A percentile compares a stretch with the other conserved stretches of the same genome.
These are phyloP conservation scores for Hyphochytrium catenoides DNA, from an alignment of 352 stramenopile genomes.

Conservation along the genomic window DNA sequence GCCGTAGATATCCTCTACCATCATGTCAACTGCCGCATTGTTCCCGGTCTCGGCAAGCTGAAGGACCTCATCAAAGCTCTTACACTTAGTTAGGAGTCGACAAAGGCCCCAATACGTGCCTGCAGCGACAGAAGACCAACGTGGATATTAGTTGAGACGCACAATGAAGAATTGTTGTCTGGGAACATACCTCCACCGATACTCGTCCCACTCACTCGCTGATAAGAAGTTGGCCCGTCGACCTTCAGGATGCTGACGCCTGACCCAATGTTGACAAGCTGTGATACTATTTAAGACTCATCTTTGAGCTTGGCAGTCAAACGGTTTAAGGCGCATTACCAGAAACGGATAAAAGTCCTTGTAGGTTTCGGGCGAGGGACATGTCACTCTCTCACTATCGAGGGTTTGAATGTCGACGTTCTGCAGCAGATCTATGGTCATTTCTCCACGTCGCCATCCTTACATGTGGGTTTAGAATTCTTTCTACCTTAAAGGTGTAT, in stretches of 20 bases:
- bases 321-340: slow-evolving; percentile 19
- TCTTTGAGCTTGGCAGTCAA: slow-evolving; percentile 1
- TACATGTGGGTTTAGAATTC: slow-evolving; percentile 2
- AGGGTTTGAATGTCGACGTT: slow-evolving; percentile 53
- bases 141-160: not conserved
- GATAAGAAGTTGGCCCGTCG: slow-evolving; percentile 72
- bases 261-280: slow-evolving; percentile 93
- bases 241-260: slow-evolving; percentile 90
- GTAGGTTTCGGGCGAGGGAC: slow-evolving; percentile 40
- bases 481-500: slow-evolving; percentile 86
- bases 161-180: not conserved
- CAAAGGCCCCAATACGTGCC: slow-evolving; percentile 96
- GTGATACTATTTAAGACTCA: not conserved
- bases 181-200: slow-evolving; percentile 67
- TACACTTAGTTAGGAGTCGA: slow-evolving; percentile 69
- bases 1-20: slow-evolving; percentile 98
- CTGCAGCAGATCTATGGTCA: slow-evolving; percentile 8
- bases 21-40: slow-evolving; percentile 80
- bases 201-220: slow-evolving; percentile 90
- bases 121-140: slow-evolving; percentile 2
- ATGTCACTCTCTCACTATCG: slow-evolving; percentile 35
- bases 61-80: slow-evolving; percentile 52
- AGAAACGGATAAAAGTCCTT: slow-evolving; percentile 59
- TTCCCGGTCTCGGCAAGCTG: slow-evolving; percentile 45
- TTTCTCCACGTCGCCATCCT: not conserved